A percentile compares a stretch with the other conserved stretches of the same genome.
phyloP scores from a whole-genome alignment of 148 eudicot species.

The Diospyros lotus region DNA sequence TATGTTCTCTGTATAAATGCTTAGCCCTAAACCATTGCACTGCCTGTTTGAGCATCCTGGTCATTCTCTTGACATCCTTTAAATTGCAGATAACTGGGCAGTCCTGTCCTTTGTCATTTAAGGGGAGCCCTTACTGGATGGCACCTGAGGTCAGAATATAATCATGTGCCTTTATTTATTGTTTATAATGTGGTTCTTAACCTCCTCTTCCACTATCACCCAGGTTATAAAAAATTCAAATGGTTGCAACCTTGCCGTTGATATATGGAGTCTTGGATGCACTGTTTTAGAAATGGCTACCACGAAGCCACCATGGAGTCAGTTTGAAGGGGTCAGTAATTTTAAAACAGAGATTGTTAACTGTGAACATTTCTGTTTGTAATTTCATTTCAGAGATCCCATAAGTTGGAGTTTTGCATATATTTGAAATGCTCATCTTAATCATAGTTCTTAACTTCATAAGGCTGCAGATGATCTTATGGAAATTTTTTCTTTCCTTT shows the following conservation, averaged over 20 bases:
- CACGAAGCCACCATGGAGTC: conserved; percentile 95
- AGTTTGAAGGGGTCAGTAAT: conserved; percentile 88
- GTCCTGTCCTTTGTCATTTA: conserved; percentile 82
- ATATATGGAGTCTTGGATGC: conserved; percentile 97
- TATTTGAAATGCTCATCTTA: neutral
- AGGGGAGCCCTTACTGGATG: conserved; percentile 99
- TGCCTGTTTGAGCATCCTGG: neutral
- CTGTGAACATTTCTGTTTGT: conserved; percentile 4
- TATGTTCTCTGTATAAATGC: conserved; percentile 5
- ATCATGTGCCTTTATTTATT: conserved; percentile 5
- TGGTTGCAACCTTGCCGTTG: conserved; percentile 81
- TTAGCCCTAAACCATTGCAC: neutral
- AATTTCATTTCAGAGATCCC: neutral
- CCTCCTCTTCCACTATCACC: conserved; percentile 7
- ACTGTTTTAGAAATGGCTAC: conserved; percentile 95
- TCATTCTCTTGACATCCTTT: neutral
- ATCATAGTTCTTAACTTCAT: neutral
- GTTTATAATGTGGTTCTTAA: conserved; percentile 9
- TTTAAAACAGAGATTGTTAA: neutral
- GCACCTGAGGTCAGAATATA: conserved; percentile 78
- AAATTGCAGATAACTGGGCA: conserved; percentile 81
- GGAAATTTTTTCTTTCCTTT: neutral
- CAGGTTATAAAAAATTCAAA: conserved; percentile 77
- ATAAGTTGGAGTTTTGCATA: neutral
- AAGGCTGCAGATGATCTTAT: neutral